Conservation (phyloP, 2,329 filamentous ascomycete genomes). For the Penicillium sp. region DNA sequence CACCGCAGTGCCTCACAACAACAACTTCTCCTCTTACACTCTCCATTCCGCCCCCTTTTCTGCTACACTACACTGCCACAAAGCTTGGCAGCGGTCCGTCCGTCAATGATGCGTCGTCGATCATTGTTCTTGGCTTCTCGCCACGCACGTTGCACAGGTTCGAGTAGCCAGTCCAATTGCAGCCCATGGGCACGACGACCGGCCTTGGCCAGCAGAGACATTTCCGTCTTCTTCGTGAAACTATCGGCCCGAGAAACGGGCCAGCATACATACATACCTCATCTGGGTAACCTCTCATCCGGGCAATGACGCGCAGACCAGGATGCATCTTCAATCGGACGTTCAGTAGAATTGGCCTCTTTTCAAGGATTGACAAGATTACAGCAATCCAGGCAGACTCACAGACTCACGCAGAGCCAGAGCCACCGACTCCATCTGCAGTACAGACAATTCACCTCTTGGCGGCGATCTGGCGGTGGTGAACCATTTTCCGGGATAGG, state of each 20-base stretch:
- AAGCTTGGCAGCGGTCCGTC: constrained; percentile 39
- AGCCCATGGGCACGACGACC: not conserved
- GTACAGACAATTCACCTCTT: constrained; percentile 8
- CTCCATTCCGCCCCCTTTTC: constrained; percentile 1
- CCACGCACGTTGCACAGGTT: constrained; percentile 17
- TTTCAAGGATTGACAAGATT: not conserved
- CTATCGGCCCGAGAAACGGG: constrained; percentile 20
- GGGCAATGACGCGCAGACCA: not conserved
- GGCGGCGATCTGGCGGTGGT: constrained; percentile 9
- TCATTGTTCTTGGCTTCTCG: constrained; percentile 32
- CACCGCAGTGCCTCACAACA: too few relatives aligned
- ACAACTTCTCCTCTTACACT: not conserved
- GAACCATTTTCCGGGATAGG: constrained; percentile 25
- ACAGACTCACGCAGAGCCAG: constrained; percentile 1
- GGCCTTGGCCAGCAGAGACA: not conserved
- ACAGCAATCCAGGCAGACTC: not conserved
- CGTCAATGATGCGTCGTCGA: constrained; percentile 34
- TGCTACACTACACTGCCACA: constrained; percentile 29
- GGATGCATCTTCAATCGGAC: constrained; percentile 7
- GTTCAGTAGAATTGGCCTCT: not conserved
- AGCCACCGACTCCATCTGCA: not conserved
- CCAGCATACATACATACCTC: constrained; percentile 15
- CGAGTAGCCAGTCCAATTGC: not conserved
- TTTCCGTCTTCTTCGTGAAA: not conserved
- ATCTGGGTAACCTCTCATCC: constrained; percentile 14